Evolutionary conservation across 139 green algal genomes (phyloP).

Genomic region (Ettlia oleoabundans): DNA sequence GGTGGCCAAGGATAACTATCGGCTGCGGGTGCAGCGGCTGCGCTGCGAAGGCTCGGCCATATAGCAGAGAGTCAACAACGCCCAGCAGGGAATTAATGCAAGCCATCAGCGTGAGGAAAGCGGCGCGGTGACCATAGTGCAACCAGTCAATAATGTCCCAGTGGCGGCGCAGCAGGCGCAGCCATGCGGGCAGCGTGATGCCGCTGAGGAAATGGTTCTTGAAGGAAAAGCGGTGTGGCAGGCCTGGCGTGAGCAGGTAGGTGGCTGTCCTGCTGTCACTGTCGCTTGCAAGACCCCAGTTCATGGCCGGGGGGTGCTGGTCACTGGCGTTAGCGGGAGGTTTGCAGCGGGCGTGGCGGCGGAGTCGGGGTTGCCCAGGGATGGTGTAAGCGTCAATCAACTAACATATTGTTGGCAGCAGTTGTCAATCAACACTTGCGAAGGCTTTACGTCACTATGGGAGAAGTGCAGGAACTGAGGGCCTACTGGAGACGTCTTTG

Average conservation of each 20-base stretch:
- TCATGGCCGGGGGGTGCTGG: too few relatives aligned
- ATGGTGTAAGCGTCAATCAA: too few relatives aligned
- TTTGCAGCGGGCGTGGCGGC: neutral
- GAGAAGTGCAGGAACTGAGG: too few relatives aligned
- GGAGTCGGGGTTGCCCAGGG: too few relatives aligned
- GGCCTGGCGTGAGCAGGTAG: neutral
- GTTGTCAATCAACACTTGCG: too few relatives aligned
- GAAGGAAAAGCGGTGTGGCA: conserved; percentile 10
- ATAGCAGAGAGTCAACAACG: conserved; percentile 57
- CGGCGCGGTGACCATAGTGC: conserved; percentile 54
- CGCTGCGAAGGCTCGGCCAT: conserved; percentile 20
- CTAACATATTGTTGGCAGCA: too few relatives aligned
- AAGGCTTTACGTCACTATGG: too few relatives aligned
- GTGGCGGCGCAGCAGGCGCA: conserved; percentile 47
- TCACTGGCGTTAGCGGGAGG: neutral
- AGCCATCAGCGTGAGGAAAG: conserved; percentile 65
- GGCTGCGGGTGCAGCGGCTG: conserved; percentile 57
- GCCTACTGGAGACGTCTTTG: too few relatives aligned
- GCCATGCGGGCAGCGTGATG: conserved; percentile 50
- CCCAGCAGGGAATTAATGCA: conserved; percentile 55
- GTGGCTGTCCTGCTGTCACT: neutral
- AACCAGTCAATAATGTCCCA: conserved; percentile 44
- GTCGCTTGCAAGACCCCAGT: too few relatives aligned
- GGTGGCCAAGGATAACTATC: conserved; percentile 71
- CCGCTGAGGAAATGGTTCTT: conserved; percentile 44